Evolutionary conservation across 129 eudicot genomes (phyloP).

Genomic region (Chrysanthemum lavandulifolium): DNA sequence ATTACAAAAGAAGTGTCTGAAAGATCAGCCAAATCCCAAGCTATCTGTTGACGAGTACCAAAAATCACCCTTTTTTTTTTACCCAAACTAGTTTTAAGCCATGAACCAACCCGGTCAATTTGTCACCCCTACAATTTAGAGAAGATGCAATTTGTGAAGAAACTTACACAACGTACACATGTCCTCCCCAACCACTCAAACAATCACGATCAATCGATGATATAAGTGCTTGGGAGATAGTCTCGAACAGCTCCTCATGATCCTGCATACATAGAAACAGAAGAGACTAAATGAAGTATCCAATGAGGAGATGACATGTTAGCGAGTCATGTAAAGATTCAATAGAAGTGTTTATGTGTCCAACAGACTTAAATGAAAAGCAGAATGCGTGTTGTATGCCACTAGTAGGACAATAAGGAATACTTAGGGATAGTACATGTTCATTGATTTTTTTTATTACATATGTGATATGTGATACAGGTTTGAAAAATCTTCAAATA

Average conservation of each 20-base stretch:
- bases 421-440: neutral
- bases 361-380: neutral
- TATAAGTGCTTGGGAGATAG: conserved; percentile 85
- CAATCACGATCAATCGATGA: conserved; percentile 96
- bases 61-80: neutral
- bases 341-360: neutral
- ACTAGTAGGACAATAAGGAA: neutral
- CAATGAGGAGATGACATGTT: conserved; percentile 3
- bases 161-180: conserved; percentile 90
- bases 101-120: neutral
- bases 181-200: conserved; percentile 99
- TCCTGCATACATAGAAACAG: conserved; percentile 45
- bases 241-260: conserved; percentile 92
- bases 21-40: neutral
- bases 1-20: neutral
- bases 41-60: neutral
- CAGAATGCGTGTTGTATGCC: neutral
- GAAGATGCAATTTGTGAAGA: too few relatives aligned
- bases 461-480: neutral
- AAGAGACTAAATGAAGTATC: neutral
- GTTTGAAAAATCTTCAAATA: too few relatives aligned
- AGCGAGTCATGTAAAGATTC: neutral
- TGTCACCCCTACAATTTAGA: neutral
- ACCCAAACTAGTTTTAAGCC: neutral
- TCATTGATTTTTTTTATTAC: neutral